A percentile compares a stretch with the other conserved stretches of the same genome.
Conservation (phyloP, 495 filamentous ascomycete species). For the Sphaerosporella brunnea region DNA sequence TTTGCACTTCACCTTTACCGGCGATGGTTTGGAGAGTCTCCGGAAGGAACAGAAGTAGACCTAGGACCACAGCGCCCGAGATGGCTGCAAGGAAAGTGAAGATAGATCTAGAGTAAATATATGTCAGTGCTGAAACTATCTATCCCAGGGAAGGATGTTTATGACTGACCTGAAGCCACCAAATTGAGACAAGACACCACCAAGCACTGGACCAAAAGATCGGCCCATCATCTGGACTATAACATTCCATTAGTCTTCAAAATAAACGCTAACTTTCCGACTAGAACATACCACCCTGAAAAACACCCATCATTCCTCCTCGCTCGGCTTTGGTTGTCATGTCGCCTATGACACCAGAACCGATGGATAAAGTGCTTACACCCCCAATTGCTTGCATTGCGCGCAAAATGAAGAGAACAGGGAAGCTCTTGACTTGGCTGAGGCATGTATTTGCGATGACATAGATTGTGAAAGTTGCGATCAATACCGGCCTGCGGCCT, state of each 20-base stretch:
- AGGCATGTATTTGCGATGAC: not conserved
- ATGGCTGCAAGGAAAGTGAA: not conserved
- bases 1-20: not conserved
- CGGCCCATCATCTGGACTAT: slow-evolving; percentile 2
- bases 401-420: not conserved
- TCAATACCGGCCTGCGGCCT: slow-evolving; percentile 2
- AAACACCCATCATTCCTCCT: slow-evolving; percentile 2
- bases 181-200: slow-evolving; percentile 1
- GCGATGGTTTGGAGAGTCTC: slow-evolving; percentile 5
- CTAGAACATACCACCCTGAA: not conserved
- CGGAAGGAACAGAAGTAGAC: not conserved
- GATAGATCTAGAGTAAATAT: slow-evolving; percentile 4
- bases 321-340: not conserved
- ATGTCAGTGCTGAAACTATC: not conserved
- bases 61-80: not conserved
- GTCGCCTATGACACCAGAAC: slow-evolving; percentile 1
- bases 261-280: too few relatives aligned
- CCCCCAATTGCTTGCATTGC: not conserved
- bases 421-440: not conserved
- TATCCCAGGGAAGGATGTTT: not conserved
- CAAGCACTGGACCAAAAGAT: slow-evolving; percentile 2
- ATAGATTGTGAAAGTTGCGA: slow-evolving; percentile 2
- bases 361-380: not conserved
- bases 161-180: slow-evolving; percentile 1
- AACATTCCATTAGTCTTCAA: too few relatives aligned